Evolutionary conservation across 108 stramenopile species (phyloP).

Genomic region (Poteriospumella lacustris): DNA sequence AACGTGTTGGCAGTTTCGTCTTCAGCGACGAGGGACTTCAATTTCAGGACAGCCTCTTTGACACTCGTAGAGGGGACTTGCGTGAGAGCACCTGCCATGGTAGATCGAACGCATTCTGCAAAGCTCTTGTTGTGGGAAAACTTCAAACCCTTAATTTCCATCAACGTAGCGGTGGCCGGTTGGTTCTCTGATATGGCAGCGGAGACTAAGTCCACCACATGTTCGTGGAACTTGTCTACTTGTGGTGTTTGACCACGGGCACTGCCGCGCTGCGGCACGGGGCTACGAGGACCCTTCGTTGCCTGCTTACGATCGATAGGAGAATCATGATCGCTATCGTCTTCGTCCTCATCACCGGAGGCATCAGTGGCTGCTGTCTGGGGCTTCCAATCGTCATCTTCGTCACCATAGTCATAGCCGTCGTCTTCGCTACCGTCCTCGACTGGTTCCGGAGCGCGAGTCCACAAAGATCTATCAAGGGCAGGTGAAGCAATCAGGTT

Average conservation of each 20-base stretch:
- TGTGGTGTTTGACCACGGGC: not conserved
- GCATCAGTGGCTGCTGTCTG: not conserved
- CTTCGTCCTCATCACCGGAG: not conserved
- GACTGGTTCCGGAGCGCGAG: not conserved
- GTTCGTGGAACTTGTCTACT: not conserved
- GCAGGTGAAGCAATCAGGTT: not conserved
- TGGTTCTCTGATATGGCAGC: not conserved
- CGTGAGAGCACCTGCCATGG: not conserved
- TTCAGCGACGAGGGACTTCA: not conserved
- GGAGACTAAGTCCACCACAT: not conserved
- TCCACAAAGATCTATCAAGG: not conserved
- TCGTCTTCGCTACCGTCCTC: not conserved
- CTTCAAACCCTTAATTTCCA: constrained; percentile 28
- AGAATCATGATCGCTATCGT: not conserved
- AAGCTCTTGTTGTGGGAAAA: constrained; percentile 17
- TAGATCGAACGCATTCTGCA: not conserved
- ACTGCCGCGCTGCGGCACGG: not conserved
- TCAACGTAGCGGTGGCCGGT: not conserved
- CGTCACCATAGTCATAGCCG: not conserved
- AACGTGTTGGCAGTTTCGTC: not conserved
- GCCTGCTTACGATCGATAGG: not conserved
- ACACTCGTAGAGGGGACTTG: not conserved
- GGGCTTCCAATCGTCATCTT: too few relatives aligned
- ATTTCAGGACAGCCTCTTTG: not conserved
- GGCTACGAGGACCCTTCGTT: not conserved